Base-by-base conservation (phyloP, 2,329 filamentous ascomycete species). In the Didymella keratinophila region DNA sequence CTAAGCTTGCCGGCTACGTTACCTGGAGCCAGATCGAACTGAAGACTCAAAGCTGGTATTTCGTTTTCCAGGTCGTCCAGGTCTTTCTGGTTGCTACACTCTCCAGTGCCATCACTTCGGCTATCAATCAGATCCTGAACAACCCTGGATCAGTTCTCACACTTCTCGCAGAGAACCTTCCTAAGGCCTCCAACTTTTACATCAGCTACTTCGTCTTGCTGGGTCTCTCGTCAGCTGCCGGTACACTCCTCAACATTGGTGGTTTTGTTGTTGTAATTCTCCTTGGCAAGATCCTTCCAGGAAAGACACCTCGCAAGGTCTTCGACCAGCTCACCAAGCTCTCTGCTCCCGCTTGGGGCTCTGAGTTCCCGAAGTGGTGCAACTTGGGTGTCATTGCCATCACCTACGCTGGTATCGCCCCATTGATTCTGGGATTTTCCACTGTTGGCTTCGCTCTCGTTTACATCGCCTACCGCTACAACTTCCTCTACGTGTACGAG, bases 191-290 rank as follows among this genome's bases (percentile, higher is more conserved):
- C 65, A 98, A 96, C 79, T 95, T 98, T 77, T 99, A 97, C 78
- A 89, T 98, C 49, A 92, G 89, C 1, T 99, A 97, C 80, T 96
- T 99, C 67, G 86, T 98, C 44, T 85, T 99, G 5, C 93, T 98
- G 76, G 96, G 94, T 52, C 68, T 73, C 6, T 74, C 72, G 0
- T 63, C 68, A 1, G 71, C 71, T 30, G 63, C 72, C 16, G 65
- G 73, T 12, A 71, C 71, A 2, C 69, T 94, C 18, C 82, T 96
- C 52, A 97, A 97, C 74, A 83, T 97, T 30, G 86, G 89, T 2
- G 88, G 94, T 58, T 79, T 94, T 49, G 94, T 92, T 74, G 82
- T 96, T 71, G 89, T 97, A 58, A 92, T 93, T 49, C 82, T 97
- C 3, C 92, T 97, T 62, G 91, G 85, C 50, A 86, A 94, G 49